Evolutionary conservation across 441 rosid species (phyloP), one percentile per base, ranked within the genome.

Genomic region (Sinapis alba): DNA sequence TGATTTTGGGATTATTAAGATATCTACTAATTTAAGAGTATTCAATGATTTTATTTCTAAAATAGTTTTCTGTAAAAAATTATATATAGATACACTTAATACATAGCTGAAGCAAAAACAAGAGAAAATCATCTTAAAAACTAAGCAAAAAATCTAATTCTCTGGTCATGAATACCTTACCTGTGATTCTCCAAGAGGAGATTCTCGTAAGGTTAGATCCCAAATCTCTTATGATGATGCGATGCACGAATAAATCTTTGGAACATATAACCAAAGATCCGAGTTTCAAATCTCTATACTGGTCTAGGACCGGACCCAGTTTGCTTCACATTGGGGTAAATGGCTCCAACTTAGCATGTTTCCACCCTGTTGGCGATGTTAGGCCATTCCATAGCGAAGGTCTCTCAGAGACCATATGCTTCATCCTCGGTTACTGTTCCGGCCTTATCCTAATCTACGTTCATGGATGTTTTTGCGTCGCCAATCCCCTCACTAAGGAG

Each of bases 401-500:
- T 1, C 6, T 1, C 51, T 36, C 43, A 27, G 2, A 26, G 3
- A 38, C 0, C n/a, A 2, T 1, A 62, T 63, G 43, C 8, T 8
- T 3, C 6, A 36, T 69, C n/a, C 26, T 62, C 0, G 79, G 59
- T 1, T 62, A 54, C 24, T 62, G 27, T 2, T 69, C 59, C 2
- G 51, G 75, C 9, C 65, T 76, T 62, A 18, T 68, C 23, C 38
- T 76, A 10, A 16, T 76, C 3, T 63, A 23, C 13, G 0, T 56
- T 7, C 16, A 20, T 2, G 2, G 10, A 0, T 28, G 36, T 36
- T 68, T 54, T 0, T 76, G 71, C 65, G 28, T 76, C 20, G 50
- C 6, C 1, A 75, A 75, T 51, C 79, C 69, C 20, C 19, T 75
- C 16, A 60, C 69, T 0, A 62, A 69, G 9, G 62, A 62, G 21